Evolutionary conservation across 108 stramenopile species (phyloP).

Genomic region (Skeletonema potamos): DNA sequence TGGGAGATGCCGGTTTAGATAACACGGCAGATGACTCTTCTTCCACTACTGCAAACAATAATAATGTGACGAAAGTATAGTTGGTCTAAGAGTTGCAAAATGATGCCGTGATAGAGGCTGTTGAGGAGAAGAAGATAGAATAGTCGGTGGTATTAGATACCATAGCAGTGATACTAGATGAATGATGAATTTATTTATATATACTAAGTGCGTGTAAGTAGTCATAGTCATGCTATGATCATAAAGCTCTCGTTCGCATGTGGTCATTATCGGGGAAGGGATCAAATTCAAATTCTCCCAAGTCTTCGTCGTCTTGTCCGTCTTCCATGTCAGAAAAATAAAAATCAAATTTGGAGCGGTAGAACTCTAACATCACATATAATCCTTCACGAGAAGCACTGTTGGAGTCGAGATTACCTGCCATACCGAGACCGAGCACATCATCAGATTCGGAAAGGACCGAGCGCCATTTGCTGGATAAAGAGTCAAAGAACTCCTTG

Average conservation of each 20-base stretch:
- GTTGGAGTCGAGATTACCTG: background rate
- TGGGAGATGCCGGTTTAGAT: background rate
- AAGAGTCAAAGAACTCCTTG: conserved; percentile 2
- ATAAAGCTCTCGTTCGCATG: too few species aligned
- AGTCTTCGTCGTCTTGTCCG: too few species aligned
- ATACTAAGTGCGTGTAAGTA: too few species aligned
- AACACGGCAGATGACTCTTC: background rate
- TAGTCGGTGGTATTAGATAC: too few species aligned
- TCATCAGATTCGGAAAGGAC: conserved; percentile 3
- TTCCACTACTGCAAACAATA: background rate
- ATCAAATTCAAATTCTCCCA: too few species aligned
- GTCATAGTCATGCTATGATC: too few species aligned
- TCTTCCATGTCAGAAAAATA: background rate
- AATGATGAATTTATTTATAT: too few species aligned
- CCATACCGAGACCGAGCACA: conserved; percentile 6
- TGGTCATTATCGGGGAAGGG: too few species aligned
- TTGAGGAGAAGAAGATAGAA: background rate
- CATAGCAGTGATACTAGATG: too few species aligned
- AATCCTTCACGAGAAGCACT: conserved; percentile 8
- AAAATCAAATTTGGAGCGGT: conserved; percentile 10
- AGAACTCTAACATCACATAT: conserved; percentile 14
- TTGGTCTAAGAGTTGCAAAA: background rate
- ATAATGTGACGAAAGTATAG: background rate
- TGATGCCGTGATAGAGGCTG: background rate
- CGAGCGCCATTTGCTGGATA: conserved; percentile 2